Conservation (phyloP, 2,329 filamentous ascomycete genomes). For the Paecilomyces fulvus region DNA sequence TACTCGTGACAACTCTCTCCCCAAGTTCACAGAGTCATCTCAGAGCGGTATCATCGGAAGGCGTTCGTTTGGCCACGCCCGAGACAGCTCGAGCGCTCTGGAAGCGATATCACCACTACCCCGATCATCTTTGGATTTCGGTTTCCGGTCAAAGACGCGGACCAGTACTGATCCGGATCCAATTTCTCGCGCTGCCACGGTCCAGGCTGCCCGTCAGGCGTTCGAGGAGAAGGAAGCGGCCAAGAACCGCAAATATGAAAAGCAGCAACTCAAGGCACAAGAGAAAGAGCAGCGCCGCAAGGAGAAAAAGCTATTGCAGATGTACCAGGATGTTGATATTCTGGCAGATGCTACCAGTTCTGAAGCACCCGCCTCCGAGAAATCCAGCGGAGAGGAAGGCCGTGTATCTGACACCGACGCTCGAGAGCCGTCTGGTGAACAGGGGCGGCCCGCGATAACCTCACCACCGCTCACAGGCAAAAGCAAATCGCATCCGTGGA, state of each 20-base stretch:
- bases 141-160: conserved; percentile 43
- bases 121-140: conserved; percentile 49
- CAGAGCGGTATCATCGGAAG: conserved; percentile 46
- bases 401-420: neutral
- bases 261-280: conserved; percentile 43
- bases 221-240: conserved; percentile 53
- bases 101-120: conserved; percentile 46
- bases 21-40: conserved; percentile 42
- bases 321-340: conserved; percentile 11
- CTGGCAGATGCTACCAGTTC: conserved; percentile 5
- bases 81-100: conserved; percentile 42
- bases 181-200: conserved; percentile 46
- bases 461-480: conserved; percentile 2
- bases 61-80: conserved; percentile 39
- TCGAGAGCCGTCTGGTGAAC: neutral
- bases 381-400: conserved; percentile 4
- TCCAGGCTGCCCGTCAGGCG: conserved; percentile 48
- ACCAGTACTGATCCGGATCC: conserved; percentile 47
- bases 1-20: conserved; percentile 33
- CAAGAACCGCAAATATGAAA: conserved; percentile 47
- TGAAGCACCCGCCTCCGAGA: conserved; percentile 15
- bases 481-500: conserved; percentile 17
- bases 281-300: conserved; percentile 36
- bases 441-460: conserved; percentile 1
- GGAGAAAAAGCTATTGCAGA: conserved; percentile 26